These are phyloP conservation scores for Candida sp. DNA, from an alignment of 1,139 yeast species.

Conservation along the genomic window DNA sequence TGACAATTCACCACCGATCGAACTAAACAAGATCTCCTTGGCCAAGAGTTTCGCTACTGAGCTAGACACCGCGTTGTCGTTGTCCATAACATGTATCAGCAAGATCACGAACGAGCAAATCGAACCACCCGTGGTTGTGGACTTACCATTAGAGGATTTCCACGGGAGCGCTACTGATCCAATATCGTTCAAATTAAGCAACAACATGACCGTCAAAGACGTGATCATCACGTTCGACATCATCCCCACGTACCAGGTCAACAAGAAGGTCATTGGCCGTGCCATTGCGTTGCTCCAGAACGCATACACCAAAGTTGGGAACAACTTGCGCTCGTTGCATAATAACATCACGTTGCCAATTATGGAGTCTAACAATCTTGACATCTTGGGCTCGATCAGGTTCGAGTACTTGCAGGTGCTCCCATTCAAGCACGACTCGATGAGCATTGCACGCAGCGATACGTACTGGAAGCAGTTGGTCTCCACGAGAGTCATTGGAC, in stretches of 20 bases:
- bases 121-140: slow-evolving; percentile 73
- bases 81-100: slow-evolving; percentile 65
- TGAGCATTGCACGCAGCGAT: slow-evolving; percentile 72
- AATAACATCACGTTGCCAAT: slow-evolving; percentile 78
- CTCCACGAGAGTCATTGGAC: slow-evolving; percentile 94
- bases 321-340: slow-evolving; percentile 68
- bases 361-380: slow-evolving; percentile 70
- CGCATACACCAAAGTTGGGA: slow-evolving; percentile 73
- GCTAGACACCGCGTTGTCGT: slow-evolving; percentile 85
- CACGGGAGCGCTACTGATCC: slow-evolving; percentile 85
- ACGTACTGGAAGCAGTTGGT: slow-evolving; percentile 94
- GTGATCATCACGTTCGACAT: slow-evolving; percentile 80
- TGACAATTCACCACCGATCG: slow-evolving; percentile 61
- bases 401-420: slow-evolving; percentile 78
- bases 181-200: slow-evolving; percentile 68
- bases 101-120: slow-evolving; percentile 44
- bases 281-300: slow-evolving; percentile 79
- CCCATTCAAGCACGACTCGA: slow-evolving; percentile 75
- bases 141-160: slow-evolving; percentile 84
- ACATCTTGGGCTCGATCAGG: slow-evolving; percentile 74
- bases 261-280: slow-evolving; percentile 70
- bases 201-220: slow-evolving; percentile 52
- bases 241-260: slow-evolving; percentile 82
- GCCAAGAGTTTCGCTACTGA: slow-evolving; percentile 81
- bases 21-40: slow-evolving; percentile 73